These are phyloP conservation scores for Trichoderma hamatum DNA, from an alignment of 2,329 filamentous ascomycete genomes.

Conservation along the genomic window DNA sequence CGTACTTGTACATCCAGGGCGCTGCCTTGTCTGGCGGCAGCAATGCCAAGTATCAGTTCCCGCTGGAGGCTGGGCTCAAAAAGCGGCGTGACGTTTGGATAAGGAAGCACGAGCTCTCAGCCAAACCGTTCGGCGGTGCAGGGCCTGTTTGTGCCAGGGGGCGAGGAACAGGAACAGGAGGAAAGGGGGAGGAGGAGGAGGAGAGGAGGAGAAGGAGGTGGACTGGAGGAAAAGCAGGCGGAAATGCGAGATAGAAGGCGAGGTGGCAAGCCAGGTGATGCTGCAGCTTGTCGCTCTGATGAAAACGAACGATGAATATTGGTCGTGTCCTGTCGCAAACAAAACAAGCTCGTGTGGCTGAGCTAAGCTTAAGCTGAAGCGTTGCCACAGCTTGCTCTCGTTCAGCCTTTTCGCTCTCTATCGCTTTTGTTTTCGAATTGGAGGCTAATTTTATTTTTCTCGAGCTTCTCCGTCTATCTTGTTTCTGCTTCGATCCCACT, in stretches of 20 bases:
- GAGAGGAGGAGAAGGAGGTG: neutral
- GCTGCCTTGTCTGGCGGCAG: neutral
- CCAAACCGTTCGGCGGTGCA: constrained; percentile 2
- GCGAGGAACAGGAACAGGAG: neutral
- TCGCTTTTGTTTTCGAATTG: neutral
- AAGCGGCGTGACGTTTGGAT: constrained; percentile 23
- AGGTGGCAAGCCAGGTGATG: neutral
- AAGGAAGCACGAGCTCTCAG: neutral
- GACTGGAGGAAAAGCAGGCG: neutral
- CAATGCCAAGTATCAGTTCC: neutral
- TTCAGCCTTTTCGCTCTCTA: neutral
- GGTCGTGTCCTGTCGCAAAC: constrained; percentile 10
- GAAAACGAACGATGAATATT: constrained; percentile 21
- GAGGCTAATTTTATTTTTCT: neutral
- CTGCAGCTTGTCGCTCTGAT: neutral
- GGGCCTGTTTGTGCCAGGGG: constrained; percentile 3
- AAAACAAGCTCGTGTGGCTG: constrained; percentile 20
- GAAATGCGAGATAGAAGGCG: neutral
- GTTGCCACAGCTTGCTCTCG: neutral
- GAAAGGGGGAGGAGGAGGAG: neutral
- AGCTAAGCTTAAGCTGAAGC: constrained; percentile 1
- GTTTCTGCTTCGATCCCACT: constrained; percentile 34
- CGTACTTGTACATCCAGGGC: neutral
- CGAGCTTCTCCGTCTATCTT: constrained; percentile 29
- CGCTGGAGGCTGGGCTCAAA: neutral